A percentile compares a stretch with the other conserved stretches of the same genome.
Evolutionary conservation across 192 early-diverging fungal genomes (phyloP).

Genomic region (Dissophora globulifera): DNA sequence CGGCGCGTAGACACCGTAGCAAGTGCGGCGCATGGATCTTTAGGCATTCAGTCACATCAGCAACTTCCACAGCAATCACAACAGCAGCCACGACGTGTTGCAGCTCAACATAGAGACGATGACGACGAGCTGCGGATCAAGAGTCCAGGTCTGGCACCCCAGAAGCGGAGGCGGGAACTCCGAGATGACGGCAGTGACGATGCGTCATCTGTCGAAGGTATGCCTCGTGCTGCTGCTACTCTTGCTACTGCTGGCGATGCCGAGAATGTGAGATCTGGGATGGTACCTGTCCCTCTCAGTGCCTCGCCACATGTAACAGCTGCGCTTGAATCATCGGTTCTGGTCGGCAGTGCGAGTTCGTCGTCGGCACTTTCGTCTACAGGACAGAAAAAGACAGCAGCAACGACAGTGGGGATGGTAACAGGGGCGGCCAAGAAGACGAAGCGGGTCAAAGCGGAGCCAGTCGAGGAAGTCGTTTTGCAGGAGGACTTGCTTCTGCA

Average conservation of each 20-base stretch:
- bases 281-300: not conserved
- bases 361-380: not conserved
- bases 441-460: constrained; percentile 39
- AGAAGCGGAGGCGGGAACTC: constrained; percentile 40
- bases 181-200: constrained; percentile 34
- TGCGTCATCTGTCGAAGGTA: constrained; percentile 11
- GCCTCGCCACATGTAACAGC: not conserved
- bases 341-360: too few species aligned
- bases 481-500: too few species aligned
- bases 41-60: not conserved
- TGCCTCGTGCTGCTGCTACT: not conserved
- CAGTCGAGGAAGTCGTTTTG: not conserved
- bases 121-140: not conserved
- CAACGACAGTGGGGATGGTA: constrained; percentile 28
- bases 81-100: not conserved
- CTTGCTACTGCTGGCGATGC: not conserved
- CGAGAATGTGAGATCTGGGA: not conserved
- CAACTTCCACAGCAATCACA: not conserved
- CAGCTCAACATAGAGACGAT: not conserved
- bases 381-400: constrained; percentile 10
- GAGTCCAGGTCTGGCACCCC: constrained; percentile 30
- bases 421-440: constrained; percentile 18
- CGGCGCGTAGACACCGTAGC: not conserved
- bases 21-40: not conserved
- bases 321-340: not conserved